phyloP scores from a whole-genome alignment of 2,329 filamentous ascomycete species.

The Cladophialophora yegresii region DNA sequence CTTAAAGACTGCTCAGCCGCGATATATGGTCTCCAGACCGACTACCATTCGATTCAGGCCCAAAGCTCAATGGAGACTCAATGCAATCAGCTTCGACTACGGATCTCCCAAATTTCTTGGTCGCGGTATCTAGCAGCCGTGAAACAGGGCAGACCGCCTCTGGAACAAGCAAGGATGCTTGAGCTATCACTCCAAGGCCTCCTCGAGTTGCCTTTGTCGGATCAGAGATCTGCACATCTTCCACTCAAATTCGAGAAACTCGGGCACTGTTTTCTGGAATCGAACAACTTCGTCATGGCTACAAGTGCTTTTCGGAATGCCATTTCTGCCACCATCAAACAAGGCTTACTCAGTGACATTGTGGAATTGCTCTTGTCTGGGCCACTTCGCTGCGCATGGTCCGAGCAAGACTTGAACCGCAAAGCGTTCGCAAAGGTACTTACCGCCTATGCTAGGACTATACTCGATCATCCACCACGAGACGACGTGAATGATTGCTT shows the following conservation, averaged over 20 bases:
- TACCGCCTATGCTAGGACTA: slow-evolving; percentile 10
- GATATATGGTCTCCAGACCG: slow-evolving; percentile 15
- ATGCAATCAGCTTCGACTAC: slow-evolving; percentile 26
- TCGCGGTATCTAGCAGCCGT: slow-evolving; percentile 49
- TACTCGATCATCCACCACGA: slow-evolving; percentile 4
- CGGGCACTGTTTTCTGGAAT: slow-evolving; percentile 46
- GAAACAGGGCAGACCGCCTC: slow-evolving; percentile 41
- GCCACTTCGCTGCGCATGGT: slow-evolving; percentile 39
- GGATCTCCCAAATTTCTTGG: slow-evolving; percentile 52
- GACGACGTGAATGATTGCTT: slow-evolving; percentile 4
- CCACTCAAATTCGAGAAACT: slow-evolving; percentile 50
- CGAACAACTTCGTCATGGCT: slow-evolving; percentile 42
- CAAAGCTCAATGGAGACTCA: not conserved
- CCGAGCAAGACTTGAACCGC: slow-evolving; percentile 42
- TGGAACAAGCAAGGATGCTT: slow-evolving; percentile 44
- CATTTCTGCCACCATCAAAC: slow-evolving; percentile 46
- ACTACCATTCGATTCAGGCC: not conserved
- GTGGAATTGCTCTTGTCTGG: slow-evolving; percentile 36
- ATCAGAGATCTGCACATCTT: slow-evolving; percentile 45
- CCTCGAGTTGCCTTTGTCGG: slow-evolving; percentile 39
- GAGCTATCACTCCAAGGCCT: slow-evolving; percentile 47
- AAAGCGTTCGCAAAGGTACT: slow-evolving; percentile 44
- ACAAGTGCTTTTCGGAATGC: slow-evolving; percentile 45
- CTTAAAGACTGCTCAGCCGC: slow-evolving; percentile 31
- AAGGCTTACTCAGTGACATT: slow-evolving; percentile 42